Base-by-base conservation (phyloP, 108 stramenopile genomes). In the Skeletonema menzelii region DNA sequence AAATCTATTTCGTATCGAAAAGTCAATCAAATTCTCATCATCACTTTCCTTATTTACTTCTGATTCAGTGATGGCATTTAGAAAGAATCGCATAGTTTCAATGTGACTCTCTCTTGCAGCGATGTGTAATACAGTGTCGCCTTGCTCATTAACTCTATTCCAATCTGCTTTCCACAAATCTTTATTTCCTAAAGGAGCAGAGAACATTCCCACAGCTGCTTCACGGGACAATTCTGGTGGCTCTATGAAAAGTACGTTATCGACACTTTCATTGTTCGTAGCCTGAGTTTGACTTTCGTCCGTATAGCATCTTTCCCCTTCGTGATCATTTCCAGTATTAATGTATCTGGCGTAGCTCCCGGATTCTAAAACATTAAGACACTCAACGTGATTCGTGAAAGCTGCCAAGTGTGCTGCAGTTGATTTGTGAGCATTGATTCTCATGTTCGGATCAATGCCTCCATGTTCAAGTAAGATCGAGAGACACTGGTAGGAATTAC, bases 401-500 rank as follows among this genome's bases (percentile, higher is more conserved):
- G 69, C 61, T 30, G 76, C 63, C n/a, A 77, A 27, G 44, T 77
- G 76, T 8, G 76, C 69, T 19, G 76, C 76, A 77, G 76, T 77
- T 24, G 76, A 65, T 13, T 65, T 63, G 47, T 77, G 69, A 34
- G 24, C 37, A 53, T 77, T 77, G 2, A 77, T 66, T 20, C 20
- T 31, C 63, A 66, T 60, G 42, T 70, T 77, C 24, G 76, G 69
- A 56, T 77, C 69, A 1, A 77, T 46, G n/a, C 69, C 65, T 20
- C 76, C 76, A 60, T 66, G 59, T 24, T 70, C 49, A 59, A 77
- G 69, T 1, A 77, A 59, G 13, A 77, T 44, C 0, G 69, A 55
- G 0, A 77, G 59, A 31, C 69, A 67, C 13, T 77, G 60, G 17
- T 70, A 55, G 26, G 76, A 70, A 59, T 77, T 77, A n/a, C 69